phyloP scores from a whole-genome alignment of 768 basidiomycete species.

The Cystoderma amianthinum region DNA sequence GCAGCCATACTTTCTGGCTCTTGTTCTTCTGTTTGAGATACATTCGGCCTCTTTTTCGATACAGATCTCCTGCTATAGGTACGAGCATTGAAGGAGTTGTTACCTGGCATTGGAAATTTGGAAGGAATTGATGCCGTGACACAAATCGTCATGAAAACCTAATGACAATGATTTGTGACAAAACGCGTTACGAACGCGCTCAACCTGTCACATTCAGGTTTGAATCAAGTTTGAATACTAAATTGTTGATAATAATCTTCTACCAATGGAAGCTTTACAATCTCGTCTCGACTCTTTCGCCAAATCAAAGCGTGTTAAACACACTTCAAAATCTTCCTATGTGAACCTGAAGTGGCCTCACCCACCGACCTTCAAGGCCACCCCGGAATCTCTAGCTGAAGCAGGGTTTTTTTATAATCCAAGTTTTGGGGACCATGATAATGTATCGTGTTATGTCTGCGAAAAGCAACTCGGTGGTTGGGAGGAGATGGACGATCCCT shows the following conservation, averaged over 20 bases:
- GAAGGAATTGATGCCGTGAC: too few species aligned
- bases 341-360: constrained; percentile 75
- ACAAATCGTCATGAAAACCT: neutral
- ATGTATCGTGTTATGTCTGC: constrained; percentile 82
- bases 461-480: constrained; percentile 78
- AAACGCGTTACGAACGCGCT: constrained; percentile 30
- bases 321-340: constrained; percentile 41
- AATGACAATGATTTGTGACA: constrained; percentile 2
- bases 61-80: constrained; percentile 27
- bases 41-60: constrained; percentile 11
- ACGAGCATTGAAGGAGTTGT: constrained; percentile 17
- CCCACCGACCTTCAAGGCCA: constrained; percentile 54
- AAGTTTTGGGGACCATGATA: constrained; percentile 59
- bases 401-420: constrained; percentile 89
- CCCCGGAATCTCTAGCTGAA: constrained; percentile 68
- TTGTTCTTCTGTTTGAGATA: neutral
- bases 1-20: neutral
- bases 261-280: constrained; percentile 47
- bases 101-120: constrained; percentile 9
- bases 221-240: too few species aligned
- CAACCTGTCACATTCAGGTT: constrained; percentile 10
- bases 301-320: constrained; percentile 56
- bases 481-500: constrained; percentile 83
- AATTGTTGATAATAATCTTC: too few species aligned
- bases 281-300: constrained; percentile 63